Base-by-base conservation (phyloP, 2,329 filamentous ascomycete species). In the Neoascochyta sp. region DNA sequence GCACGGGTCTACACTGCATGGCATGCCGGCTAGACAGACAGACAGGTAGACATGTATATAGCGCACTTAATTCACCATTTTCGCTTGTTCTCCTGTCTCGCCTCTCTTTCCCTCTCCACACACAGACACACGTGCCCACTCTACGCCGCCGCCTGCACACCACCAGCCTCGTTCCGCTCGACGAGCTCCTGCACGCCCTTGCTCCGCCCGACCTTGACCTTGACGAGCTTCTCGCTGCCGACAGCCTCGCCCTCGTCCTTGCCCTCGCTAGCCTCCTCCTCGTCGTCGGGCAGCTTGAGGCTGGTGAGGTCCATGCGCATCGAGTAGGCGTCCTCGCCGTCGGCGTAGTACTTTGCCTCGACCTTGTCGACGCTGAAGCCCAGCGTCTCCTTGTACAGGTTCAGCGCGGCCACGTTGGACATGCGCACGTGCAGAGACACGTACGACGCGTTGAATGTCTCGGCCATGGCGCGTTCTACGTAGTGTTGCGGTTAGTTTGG, bases 361-460 rank as follows among this genome's bases (percentile, higher is more conserved):
- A 83, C 80, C 70, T 51, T 53, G 10, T 53, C 49, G 20, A 53
- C 47, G 17, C 34, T 41, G 39, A 53, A 53, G 10, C 49, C 49
- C 14, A 53, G 41, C n/a, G 49, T 53, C 13, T 93, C 84, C 52
- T 87, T 81, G 76, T 98, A 98, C 13, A 98, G 77, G 53, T 85
- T 86, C 41, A 95, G 78, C 15, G 92, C 92, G 5, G 92, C 92
- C 40, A 78, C 77, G 73, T 98, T 98, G 65, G 85, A 92, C 30
- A 95, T 79, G 56, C 92, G 89, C 44, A 98, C 92, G 70, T 98
- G 92, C 18, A 98, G 78, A 18, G 86, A 93, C 57, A 98, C 90
- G 70, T 95, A 96, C 60, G 84, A 78, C 1, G 89, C 92, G 53
- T 80, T 77, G 61, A 90, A 95, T 18, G 86, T 89, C 66, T 98